Evolutionary conservation across 1,284 basidiomycete genomes (phyloP).

Genomic region (Irpex sp.): DNA sequence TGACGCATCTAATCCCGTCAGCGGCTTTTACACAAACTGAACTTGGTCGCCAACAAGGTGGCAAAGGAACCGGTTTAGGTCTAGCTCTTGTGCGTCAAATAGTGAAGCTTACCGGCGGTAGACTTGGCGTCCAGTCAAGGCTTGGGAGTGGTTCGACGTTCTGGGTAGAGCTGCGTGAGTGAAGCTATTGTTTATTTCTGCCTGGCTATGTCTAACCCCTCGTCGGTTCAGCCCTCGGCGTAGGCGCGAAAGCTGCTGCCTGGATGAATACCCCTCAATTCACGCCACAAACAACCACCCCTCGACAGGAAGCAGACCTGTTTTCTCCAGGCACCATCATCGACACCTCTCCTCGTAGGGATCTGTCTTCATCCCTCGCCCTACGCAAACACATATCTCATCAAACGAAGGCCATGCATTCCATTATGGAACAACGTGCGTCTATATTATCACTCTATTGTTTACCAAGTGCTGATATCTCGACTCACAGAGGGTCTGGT

Average conservation of each 20-base stretch:
- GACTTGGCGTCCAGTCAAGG: conserved; percentile 71
- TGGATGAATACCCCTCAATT: not conserved
- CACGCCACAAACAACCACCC: not conserved
- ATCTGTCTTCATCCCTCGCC: not conserved
- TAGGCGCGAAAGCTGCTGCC: conserved; percentile 24
- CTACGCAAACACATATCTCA: not conserved
- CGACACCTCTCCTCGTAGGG: not conserved
- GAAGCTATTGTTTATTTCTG: not conserved
- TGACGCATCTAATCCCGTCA: conserved; percentile 20
- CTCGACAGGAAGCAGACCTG: not conserved
- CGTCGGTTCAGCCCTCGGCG: conserved; percentile 31
- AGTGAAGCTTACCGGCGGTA: conserved; percentile 78
- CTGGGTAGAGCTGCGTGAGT: conserved; percentile 73
- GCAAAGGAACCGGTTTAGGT: conserved; percentile 87
- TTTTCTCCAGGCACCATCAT: not conserved
- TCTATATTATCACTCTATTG: not conserved
- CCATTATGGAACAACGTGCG: conserved; percentile 68
- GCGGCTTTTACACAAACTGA: conserved; percentile 79
- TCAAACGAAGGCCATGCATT: conserved; percentile 42
- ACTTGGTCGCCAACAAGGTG: conserved; percentile 79
- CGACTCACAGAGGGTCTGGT: conserved; percentile 48
- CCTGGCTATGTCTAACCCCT: not conserved
- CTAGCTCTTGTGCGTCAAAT: conserved; percentile 88
- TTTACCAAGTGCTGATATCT: not conserved
- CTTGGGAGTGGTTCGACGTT: conserved; percentile 66